phyloP scores from a whole-genome alignment of 2,329 filamentous ascomycete species.

The Xylaria sp. region DNA sequence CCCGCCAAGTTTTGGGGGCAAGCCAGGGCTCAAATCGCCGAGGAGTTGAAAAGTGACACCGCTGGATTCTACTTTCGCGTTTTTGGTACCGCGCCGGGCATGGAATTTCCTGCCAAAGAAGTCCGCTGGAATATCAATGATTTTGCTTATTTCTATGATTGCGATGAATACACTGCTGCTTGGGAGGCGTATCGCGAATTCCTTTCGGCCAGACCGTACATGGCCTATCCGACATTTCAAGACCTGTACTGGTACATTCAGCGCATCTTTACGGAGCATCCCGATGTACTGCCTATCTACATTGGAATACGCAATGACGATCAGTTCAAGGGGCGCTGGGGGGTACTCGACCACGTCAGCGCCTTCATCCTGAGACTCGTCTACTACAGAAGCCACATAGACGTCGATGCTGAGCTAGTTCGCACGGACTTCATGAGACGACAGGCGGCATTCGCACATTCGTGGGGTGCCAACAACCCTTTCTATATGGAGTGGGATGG shows the following conservation, averaged over 20 bases:
- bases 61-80: neutral
- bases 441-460: neutral
- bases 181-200: neutral
- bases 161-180: neutral
- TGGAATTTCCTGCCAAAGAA: neutral
- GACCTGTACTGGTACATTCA: constrained; percentile 1
- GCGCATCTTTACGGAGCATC: neutral
- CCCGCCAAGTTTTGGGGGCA: neutral
- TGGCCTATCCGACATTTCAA: neutral
- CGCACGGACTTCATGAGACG: constrained; percentile 3
- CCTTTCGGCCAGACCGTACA: neutral
- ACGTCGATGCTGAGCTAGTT: neutral
- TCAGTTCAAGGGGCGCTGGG: neutral
- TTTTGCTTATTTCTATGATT: constrained; percentile 16
- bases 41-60: neutral
- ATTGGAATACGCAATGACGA: neutral
- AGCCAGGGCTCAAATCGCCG: neutral
- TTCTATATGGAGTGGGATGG: constrained; percentile 11
- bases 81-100: neutral
- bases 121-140: constrained; percentile 9
- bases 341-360: neutral
- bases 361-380: constrained; percentile 12
- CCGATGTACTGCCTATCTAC: neutral
- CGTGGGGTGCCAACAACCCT: neutral
- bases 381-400: constrained; percentile 3